phyloP scores from a whole-genome alignment of 441 rosid species.

The Gossypium lobatum region DNA sequence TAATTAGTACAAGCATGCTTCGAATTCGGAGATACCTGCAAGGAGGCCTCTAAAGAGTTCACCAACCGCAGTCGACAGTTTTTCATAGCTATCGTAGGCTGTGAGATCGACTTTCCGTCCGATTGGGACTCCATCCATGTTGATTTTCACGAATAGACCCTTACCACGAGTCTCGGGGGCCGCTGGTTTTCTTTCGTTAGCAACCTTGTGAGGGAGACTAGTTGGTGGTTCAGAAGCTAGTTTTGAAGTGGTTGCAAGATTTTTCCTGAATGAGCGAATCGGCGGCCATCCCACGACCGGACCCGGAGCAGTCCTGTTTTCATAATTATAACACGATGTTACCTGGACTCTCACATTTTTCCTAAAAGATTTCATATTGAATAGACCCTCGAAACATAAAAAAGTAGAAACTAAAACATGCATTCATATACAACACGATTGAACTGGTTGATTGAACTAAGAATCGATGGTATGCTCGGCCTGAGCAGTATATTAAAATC shows the following conservation, averaged over 20 bases:
- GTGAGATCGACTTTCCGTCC: constrained; percentile 90
- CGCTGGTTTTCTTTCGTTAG: constrained; percentile 21
- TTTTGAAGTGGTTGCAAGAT: constrained; percentile 60
- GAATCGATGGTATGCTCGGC: not conserved
- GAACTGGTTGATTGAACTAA: not conserved
- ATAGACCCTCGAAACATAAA: too few relatives aligned
- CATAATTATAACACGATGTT: not conserved
- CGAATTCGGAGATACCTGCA: constrained; percentile 44
- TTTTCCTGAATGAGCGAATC: constrained; percentile 75
- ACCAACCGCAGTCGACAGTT: constrained; percentile 69
- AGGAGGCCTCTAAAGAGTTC: constrained; percentile 85
- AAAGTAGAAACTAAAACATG: too few relatives aligned
- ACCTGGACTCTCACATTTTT: too few relatives aligned
- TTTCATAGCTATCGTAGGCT: constrained; percentile 63
- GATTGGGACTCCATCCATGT: constrained; percentile 93
- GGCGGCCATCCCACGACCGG: constrained; percentile 99
- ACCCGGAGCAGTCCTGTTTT: constrained; percentile 76
- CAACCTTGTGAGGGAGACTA: constrained; percentile 31
- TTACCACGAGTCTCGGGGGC: constrained; percentile 30
- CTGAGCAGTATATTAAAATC: not conserved
- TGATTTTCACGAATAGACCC: constrained; percentile 78
- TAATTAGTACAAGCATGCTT: not conserved
- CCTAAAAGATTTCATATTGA: too few relatives aligned
- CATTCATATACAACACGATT: not conserved
- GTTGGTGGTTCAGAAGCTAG: constrained; percentile 40